Evolutionary conservation across 352 stramenopile genomes (phyloP), one percentile per base, ranked within the genome.

Genomic region (Thalassiosira allenii): DNA sequence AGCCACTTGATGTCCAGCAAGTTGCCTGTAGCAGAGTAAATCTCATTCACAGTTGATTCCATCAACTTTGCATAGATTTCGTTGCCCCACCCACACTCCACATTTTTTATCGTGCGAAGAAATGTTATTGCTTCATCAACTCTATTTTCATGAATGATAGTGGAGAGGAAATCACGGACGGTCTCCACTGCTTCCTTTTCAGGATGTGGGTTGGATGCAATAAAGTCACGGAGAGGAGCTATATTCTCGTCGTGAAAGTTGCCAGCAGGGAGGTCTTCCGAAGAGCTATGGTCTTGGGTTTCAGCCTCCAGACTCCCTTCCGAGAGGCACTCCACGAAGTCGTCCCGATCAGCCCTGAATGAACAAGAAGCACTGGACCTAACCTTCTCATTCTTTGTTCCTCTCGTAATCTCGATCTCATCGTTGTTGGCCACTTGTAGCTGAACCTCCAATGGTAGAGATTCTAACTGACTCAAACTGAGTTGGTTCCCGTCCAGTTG

Each of bases 341-440:
- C 49, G 22, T 69, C 51, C 43, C 77, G 29, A 41, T 78, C 47
- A 74, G n/a, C 14, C 12, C 14, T 59, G 1, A 41, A 25, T 23
- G 20, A 47, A 47, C 74, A 29, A 64, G n/a, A 8, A 14, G 14
- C 51, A 4, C 30, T 33, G 34, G n/a, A 59, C 51, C n/a, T 63
- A 47, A 70, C 67, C 57, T 23, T 44, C 17, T 53, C 47, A 29
- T 65, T 20, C 54, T 73, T 70, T 29, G 27, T 20, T 52, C 20
- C 63, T 75, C 73, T 79, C 17, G 68, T 63, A 49, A 91, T 79
- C 14, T 57, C 58, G 6, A 81, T 47, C 52, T 79, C 40, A 72
- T 92, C 87, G 22, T 75, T 51, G 63, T 94, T 94, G 25, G 80
- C 87, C 61, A 94, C 77, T 74, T 92, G 89, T 14, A 94, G 76